Evolutionary conservation across 2,329 filamentous ascomycete genomes (phyloP).

Genomic region (Eutypella sp.): DNA sequence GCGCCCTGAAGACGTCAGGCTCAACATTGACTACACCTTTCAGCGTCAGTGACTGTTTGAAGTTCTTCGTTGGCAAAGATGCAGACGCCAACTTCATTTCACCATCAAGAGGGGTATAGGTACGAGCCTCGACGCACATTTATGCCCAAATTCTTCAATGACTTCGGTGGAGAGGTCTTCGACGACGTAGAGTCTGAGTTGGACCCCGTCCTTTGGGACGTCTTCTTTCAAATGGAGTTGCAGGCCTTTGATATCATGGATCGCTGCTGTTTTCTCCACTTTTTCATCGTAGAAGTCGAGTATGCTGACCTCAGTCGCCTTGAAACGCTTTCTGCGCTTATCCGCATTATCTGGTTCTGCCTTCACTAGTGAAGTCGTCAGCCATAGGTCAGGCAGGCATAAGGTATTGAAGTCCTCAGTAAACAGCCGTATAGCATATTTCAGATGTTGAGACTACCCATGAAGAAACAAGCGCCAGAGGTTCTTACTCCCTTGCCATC

Average conservation of each 20-base stretch:
- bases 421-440: not conserved
- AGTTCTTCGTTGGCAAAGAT: not conserved
- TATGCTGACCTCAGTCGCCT: constrained; percentile 9
- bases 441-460: not conserved
- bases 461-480: not conserved
- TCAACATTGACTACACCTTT: constrained; percentile 6
- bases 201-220: not conserved
- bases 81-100: not conserved
- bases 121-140: not conserved
- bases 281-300: constrained; percentile 7
- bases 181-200: constrained; percentile 13
- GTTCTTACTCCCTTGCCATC: constrained; percentile 9
- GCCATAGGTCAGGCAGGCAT: not conserved
- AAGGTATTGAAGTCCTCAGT: not conserved
- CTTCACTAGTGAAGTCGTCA: not conserved
- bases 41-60: not conserved
- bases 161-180: constrained; percentile 16
- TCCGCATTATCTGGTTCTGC: not conserved
- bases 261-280: constrained; percentile 1
- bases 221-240: not conserved
- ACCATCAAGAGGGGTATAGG: not conserved
- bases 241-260: not conserved
- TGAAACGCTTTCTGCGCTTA: not conserved
- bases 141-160: constrained; percentile 12
- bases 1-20: constrained; percentile 17